phyloP scores from a whole-genome alignment of 768 basidiomycete genomes.

The Boletus vermiculosoides region DNA sequence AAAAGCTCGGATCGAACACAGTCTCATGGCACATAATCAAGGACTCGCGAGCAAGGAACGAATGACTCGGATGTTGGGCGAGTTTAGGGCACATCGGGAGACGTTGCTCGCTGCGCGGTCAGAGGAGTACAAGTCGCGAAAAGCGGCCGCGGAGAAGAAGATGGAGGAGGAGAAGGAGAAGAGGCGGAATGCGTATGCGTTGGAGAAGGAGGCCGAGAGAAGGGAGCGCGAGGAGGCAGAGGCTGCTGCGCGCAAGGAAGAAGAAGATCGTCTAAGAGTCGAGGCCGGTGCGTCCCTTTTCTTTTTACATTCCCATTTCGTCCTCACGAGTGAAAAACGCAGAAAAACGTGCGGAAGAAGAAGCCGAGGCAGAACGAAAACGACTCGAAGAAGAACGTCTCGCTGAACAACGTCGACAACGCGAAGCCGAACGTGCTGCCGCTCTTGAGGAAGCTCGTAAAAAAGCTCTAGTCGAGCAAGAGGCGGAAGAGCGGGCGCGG shows the following conservation, averaged over 20 bases:
- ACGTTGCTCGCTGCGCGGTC: conserved; percentile 55
- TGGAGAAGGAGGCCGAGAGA: conserved; percentile 52
- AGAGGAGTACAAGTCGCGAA: conserved; percentile 63
- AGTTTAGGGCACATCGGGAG: conserved; percentile 57
- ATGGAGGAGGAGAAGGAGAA: conserved; percentile 84
- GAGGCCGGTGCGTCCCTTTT: conserved; percentile 49
- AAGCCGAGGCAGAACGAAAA: conserved; percentile 51
- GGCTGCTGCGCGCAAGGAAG: conserved; percentile 20
- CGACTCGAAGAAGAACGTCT: conserved; percentile 61
- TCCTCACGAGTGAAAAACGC: neutral
- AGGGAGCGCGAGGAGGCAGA: conserved; percentile 27
- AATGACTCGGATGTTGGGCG: conserved; percentile 67
- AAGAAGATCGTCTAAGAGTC: conserved; percentile 43
- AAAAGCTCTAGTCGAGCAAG: conserved; percentile 67
- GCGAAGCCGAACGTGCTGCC: conserved; percentile 50
- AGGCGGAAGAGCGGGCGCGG: conserved; percentile 52
- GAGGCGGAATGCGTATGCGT: conserved; percentile 58
- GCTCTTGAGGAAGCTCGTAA: conserved; percentile 54
- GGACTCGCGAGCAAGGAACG: conserved; percentile 75
- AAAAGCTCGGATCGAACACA: conserved; percentile 52
- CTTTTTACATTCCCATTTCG: neutral
- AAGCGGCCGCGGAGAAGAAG: conserved; percentile 54
- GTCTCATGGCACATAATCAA: conserved; percentile 57
- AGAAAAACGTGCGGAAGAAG: conserved; percentile 61
- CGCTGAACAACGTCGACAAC: conserved; percentile 49